Conservation (phyloP, 31 red algal genomes). For the Porphyra umbilicalis region DNA sequence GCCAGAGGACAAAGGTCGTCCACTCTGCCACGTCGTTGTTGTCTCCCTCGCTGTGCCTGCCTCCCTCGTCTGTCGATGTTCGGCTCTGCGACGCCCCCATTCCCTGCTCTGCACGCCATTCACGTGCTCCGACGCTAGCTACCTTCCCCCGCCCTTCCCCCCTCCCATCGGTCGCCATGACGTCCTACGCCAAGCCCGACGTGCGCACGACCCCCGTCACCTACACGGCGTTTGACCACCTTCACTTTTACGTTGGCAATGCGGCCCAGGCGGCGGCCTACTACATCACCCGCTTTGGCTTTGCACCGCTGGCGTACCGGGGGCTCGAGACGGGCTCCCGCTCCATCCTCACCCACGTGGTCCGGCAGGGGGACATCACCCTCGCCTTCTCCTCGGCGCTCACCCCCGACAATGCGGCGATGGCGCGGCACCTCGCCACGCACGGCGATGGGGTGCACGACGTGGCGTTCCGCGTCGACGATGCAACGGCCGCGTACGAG, state of each 20-base stretch:
- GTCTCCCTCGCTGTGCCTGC: too few relatives aligned
- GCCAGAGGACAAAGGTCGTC: too few relatives aligned
- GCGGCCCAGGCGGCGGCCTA: conserved; percentile 81
- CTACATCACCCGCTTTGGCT: conserved; percentile 91
- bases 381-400: conserved; percentile 77
- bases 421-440: conserved; percentile 30
- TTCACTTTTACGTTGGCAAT: conserved; percentile 94
- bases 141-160: too few relatives aligned
- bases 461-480: conserved; percentile 80
- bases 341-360: conserved; percentile 64
- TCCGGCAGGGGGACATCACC: conserved; percentile 68
- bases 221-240: conserved; percentile 72
- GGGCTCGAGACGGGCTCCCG: conserved; percentile 89
- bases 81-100: too few relatives aligned
- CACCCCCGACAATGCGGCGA: conserved; percentile 33
- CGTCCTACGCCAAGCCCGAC: not conserved
- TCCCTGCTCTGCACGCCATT: too few relatives aligned
- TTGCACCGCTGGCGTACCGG: conserved; percentile 55
- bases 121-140: too few relatives aligned
- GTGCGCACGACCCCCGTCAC: not conserved
- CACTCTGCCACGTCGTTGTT: too few relatives aligned
- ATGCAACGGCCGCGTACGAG: conserved; percentile 48
- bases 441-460: conserved; percentile 95
- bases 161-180: too few relatives aligned
- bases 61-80: too few relatives aligned